Evolutionary conservation across 345 rosid genomes (phyloP).

Genomic region (Eucalyptus pumila): DNA sequence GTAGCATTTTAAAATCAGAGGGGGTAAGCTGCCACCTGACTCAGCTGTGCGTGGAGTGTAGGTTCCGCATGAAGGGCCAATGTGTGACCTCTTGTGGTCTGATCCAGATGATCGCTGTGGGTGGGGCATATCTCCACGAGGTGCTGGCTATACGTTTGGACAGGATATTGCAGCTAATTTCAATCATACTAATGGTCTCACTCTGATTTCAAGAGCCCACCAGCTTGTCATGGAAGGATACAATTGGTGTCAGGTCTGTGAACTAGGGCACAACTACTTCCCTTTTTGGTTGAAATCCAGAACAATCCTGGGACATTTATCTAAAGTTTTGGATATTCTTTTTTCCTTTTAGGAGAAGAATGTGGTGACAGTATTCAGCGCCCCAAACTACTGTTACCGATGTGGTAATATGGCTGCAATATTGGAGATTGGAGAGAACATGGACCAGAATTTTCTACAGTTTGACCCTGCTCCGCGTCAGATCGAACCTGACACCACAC

Average conservation of each 20-base stretch:
- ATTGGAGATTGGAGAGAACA: conserved; percentile 85
- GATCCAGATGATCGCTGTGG: conserved; percentile 98
- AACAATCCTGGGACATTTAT: not conserved
- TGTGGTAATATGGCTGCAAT: conserved; percentile 99
- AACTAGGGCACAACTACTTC: not conserved
- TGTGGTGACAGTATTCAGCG: conserved; percentile 92
- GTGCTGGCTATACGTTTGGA: conserved; percentile 94
- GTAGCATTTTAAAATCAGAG: not conserved
- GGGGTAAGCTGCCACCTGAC: not conserved
- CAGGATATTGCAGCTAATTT: conserved; percentile 85
- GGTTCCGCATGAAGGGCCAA: conserved; percentile 99
- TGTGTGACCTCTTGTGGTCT: conserved; percentile 98
- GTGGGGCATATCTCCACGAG: conserved; percentile 99
- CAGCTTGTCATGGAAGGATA: conserved; percentile 97
- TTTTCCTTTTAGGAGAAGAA: conserved; percentile 47
- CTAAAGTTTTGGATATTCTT: not conserved
- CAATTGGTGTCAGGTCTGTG: conserved; percentile 86
- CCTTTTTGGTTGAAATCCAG: not conserved
- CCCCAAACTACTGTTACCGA: conserved; percentile 89
- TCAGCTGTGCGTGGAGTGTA: not conserved
- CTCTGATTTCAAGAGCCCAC: conserved; percentile 87
- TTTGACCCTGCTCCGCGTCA: conserved; percentile 95
- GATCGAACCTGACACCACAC: conserved; percentile 83
- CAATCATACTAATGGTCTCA: conserved; percentile 83
- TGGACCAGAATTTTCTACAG: conserved; percentile 93